Percentiles rank a stretch among this genome's conserved stretches.
Evolutionary conservation across 2,329 filamentous ascomycete genomes (phyloP).

Genomic region (Neonectria sp.): DNA sequence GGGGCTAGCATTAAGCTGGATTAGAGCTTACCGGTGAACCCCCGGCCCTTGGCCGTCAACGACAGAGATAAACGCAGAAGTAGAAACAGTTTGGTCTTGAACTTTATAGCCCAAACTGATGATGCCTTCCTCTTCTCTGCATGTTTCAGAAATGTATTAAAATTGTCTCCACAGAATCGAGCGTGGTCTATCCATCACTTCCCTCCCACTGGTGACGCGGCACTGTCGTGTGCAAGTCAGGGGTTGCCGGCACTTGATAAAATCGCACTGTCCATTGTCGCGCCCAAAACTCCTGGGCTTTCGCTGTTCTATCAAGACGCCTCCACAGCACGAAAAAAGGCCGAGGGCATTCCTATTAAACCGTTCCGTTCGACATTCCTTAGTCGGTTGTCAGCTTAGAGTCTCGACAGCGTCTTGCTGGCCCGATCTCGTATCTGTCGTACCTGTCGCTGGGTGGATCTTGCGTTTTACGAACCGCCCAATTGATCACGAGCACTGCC

Average conservation of each 20-base stretch:
- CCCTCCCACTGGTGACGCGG: conserved; percentile 20
- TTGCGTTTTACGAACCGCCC: neutral
- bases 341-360: neutral
- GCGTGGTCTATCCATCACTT: neutral
- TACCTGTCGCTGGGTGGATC: neutral
- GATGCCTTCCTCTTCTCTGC: conserved; percentile 11
- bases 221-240: conserved; percentile 29
- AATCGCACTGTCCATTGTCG: conserved; percentile 10
- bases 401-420: too few species aligned
- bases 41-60: neutral
- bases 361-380: neutral
- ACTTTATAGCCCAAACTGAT: conserved; percentile 3
- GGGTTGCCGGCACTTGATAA: conserved; percentile 21
- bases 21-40: neutral
- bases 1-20: neutral
- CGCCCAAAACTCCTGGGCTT: conserved; percentile 3
- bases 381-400: neutral
- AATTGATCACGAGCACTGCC: conserved; percentile 5
- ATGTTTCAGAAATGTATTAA: neutral
- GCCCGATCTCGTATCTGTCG: neutral
- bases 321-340: conserved; percentile 15
- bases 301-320: conserved; percentile 6
- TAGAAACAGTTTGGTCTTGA: neutral
- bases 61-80: neutral
- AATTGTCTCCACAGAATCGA: conserved; percentile 12